A percentile compares a stretch with the other conserved stretches of the same genome.
phyloP scores from a whole-genome alignment of 2,329 filamentous ascomycete genomes.

The Fusarium sp. region DNA sequence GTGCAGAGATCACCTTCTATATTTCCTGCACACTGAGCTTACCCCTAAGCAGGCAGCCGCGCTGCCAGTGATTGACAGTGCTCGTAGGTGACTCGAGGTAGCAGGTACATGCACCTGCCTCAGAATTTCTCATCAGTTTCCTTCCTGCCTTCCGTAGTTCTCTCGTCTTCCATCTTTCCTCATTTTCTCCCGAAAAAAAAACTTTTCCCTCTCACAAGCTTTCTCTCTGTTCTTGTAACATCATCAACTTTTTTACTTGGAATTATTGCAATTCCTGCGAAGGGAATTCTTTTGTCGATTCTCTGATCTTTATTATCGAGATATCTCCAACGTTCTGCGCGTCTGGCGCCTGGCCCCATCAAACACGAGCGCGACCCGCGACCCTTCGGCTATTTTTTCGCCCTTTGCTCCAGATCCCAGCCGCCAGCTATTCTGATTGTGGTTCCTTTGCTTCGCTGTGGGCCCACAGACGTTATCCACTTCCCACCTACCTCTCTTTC shows the following conservation, averaged over 20 bases:
- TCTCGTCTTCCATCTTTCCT: slow-evolving; percentile 41
- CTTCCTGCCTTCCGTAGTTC: slow-evolving; percentile 37
- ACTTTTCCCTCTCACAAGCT: slow-evolving; percentile 41
- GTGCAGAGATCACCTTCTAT: neutral
- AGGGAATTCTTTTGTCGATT: slow-evolving; percentile 9
- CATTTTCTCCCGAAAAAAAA: slow-evolving; percentile 34
- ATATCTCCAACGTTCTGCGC: slow-evolving; percentile 43
- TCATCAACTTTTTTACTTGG: slow-evolving; percentile 34
- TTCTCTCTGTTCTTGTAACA: neutral
- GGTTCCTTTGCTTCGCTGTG: slow-evolving; percentile 43
- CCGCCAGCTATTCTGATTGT: slow-evolving; percentile 45
- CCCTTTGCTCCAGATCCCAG: slow-evolving; percentile 45
- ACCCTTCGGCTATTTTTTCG: slow-evolving; percentile 43
- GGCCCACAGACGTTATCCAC: slow-evolving; percentile 47
- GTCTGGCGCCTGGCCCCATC: slow-evolving; percentile 47
- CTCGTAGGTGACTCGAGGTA: slow-evolving; percentile 24
- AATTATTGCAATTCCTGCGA: slow-evolving; percentile 12
- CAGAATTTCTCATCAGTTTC: slow-evolving; percentile 15
- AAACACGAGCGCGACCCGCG: slow-evolving; percentile 44
- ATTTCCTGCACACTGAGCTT: neutral
- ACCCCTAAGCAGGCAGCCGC: slow-evolving; percentile 21
- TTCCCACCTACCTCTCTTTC: slow-evolving; percentile 35
- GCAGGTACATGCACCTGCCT: slow-evolving; percentile 28
- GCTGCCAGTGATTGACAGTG: slow-evolving; percentile 25
- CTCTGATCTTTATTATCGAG: slow-evolving; percentile 22